Percentiles rank a stretch among this genome's conserved stretches.
phyloP scores from a whole-genome alignment of 805 yeast species.

The Cyberlindnera amylophila region DNA sequence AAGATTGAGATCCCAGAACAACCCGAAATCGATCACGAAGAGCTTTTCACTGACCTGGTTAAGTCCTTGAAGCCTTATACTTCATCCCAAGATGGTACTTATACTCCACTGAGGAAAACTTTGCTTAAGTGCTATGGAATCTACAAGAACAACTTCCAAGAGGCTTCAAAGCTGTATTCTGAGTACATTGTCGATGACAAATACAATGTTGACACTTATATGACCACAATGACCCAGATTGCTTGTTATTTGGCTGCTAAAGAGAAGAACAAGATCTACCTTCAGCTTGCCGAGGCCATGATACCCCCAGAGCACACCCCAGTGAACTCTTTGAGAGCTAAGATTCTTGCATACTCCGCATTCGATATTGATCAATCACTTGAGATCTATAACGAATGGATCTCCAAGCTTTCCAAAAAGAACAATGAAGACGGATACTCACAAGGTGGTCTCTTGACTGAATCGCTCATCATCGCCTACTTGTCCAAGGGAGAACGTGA shows the following conservation, averaged over 20 bases:
- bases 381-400: constrained; percentile 43
- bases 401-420: constrained; percentile 33
- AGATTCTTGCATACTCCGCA: constrained; percentile 39
- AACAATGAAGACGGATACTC: constrained; percentile 35
- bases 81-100: background rate
- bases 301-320: constrained; percentile 27
- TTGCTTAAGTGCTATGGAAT: constrained; percentile 18
- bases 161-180: constrained; percentile 24
- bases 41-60: constrained; percentile 2
- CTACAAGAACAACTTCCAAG: constrained; percentile 8
- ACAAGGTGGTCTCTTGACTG: constrained; percentile 41
- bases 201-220: constrained; percentile 38
- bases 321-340: constrained; percentile 33
- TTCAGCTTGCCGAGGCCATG: constrained; percentile 38
- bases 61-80: constrained; percentile 8
- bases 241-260: constrained; percentile 39
- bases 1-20: background rate
- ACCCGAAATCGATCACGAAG: constrained; percentile 5
- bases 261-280: constrained; percentile 26
- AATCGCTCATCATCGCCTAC: constrained; percentile 41
- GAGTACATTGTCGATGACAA: constrained; percentile 36
- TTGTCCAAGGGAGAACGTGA: constrained; percentile 47
- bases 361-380: constrained; percentile 39
- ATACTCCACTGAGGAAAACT: constrained; percentile 5
- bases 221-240: constrained; percentile 37